Evolutionary conservation across 2,329 filamentous ascomycete genomes (phyloP), one percentile per base, ranked within the genome.

Genomic region (Colletotrichum lini): DNA sequence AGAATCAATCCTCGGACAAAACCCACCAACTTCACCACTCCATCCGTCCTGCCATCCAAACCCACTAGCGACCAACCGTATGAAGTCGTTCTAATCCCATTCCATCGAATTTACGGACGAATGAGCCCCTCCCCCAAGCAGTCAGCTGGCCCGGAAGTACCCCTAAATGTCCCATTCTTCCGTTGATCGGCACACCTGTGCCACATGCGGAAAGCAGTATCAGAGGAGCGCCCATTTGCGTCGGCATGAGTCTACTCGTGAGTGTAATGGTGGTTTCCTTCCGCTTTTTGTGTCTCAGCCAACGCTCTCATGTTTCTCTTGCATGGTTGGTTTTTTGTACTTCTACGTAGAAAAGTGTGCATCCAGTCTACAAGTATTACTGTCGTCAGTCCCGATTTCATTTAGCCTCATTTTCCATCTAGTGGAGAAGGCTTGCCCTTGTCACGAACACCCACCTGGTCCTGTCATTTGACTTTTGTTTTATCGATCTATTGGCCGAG

Each of bases 221-320:
- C 76, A 77, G 61, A 72, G 75, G 30, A 78, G 74, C 65, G 74
- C 75, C 30, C 76, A 78, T 60, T 74, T 77, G 21, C 75, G 76
- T 30, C 75, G 76, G 15, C 76, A 78, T 61, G 76, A 78, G 67
- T 72, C 76, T 21, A 77, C 75, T 13, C 76, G 76, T 77, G 61
- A 74, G 76, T 73, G 4, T 10, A 4, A 10, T 18, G 4, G 26
- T 21, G 4, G 7, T 47, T 5, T 13, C 35, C 6, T 4, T 30
- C 8, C 16, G 15, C 16, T 16, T 53, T 18, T 16, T 35, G 26
- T 26, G 4, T 30, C 23, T 15, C 12, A 8, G 12, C 30, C 30
- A 9, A 35, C 8, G 8, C 30, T 35, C 30, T 35, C 30, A 35
- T 35, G 1, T 35, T 35, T 35, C 30, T 35, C 30, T 35, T 35